These are phyloP conservation scores for Pisolithus tinctorius DNA, from an alignment of 768 basidiomycete genomes.

Conservation along the genomic window DNA sequence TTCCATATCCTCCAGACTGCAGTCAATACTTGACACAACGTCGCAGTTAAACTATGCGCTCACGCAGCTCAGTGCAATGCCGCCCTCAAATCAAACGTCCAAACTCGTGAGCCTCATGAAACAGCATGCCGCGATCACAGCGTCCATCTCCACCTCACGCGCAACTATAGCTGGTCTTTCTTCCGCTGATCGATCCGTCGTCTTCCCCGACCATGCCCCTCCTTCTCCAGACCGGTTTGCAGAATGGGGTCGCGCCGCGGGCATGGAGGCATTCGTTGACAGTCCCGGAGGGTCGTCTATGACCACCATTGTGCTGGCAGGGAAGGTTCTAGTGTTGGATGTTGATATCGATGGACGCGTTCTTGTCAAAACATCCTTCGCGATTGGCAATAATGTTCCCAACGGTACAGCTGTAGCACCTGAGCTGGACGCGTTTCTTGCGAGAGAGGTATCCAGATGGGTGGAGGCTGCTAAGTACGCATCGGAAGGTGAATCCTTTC, in stretches of 20 bases:
- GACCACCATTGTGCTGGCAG: slow-evolving; percentile 58
- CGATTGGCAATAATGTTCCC: slow-evolving; percentile 40
- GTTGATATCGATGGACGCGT: slow-evolving; percentile 49
- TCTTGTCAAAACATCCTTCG: slow-evolving; percentile 69
- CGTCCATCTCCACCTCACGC: slow-evolving; percentile 23
- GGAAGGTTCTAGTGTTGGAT: slow-evolving; percentile 77
- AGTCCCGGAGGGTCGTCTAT: slow-evolving; percentile 34
- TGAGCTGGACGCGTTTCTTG: slow-evolving; percentile 56
- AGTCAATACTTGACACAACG: slow-evolving; percentile 45
- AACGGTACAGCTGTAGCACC: slow-evolving; percentile 38
- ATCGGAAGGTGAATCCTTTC: slow-evolving; percentile 10
- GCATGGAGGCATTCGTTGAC: slow-evolving; percentile 74
- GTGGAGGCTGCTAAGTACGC: slow-evolving; percentile 37
- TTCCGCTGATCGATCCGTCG: slow-evolving; percentile 11
- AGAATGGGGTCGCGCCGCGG: slow-evolving; percentile 55
- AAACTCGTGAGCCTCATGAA: slow-evolving; percentile 65
- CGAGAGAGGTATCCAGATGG: slow-evolving; percentile 48
- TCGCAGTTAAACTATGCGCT: slow-evolving; percentile 51
- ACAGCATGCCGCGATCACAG: slow-evolving; percentile 45
- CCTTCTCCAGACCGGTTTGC: slow-evolving; percentile 38
- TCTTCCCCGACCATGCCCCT: slow-evolving; percentile 24
- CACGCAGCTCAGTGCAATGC: slow-evolving; percentile 34
- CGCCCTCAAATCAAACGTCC: slow-evolving; percentile 49
- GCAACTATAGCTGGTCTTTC: slow-evolving; percentile 14
- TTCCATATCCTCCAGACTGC: slow-evolving; percentile 30